A percentile compares a stretch with the other conserved stretches of the same genome.
phyloP scores from a whole-genome alignment of 352 stramenopile species.

The Peronosclerospora sorghi region DNA sequence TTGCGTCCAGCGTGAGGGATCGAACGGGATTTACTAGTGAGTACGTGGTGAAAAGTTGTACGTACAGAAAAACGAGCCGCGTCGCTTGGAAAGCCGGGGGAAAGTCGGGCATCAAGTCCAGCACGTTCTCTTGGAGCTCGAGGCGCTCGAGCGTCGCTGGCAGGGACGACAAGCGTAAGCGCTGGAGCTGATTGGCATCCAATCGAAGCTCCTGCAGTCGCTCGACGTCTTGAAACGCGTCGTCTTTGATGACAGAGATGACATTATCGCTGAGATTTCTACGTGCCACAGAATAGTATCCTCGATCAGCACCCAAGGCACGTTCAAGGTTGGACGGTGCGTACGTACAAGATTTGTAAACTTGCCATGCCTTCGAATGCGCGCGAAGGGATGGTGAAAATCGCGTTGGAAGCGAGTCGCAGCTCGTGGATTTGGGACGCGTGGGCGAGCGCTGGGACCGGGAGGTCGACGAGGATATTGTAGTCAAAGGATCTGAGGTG shows the following conservation, averaged over 20 bases:
- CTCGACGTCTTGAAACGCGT: conserved; percentile 39
- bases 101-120: conserved; percentile 50
- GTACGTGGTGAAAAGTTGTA: too few relatives aligned
- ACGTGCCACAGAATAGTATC: too few relatives aligned
- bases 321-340: too few relatives aligned
- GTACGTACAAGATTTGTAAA: conserved; percentile 36
- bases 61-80: conserved; percentile 37
- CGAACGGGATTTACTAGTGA: too few relatives aligned
- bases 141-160: conserved; percentile 29
- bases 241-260: conserved; percentile 41
- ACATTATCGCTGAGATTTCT: conserved; percentile 65
- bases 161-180: conserved; percentile 27
- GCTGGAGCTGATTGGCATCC: conserved; percentile 37
- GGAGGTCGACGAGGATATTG: conserved; percentile 50
- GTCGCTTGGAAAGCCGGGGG: conserved; percentile 16
- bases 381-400: conserved; percentile 44
- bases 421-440: conserved; percentile 38
- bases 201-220: conserved; percentile 32
- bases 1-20: too few relatives aligned
- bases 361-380: conserved; percentile 45
- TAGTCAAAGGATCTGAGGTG: conserved; percentile 43
- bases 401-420: conserved; percentile 37
- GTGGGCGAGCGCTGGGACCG: conserved; percentile 28
- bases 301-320: too few relatives aligned
- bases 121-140: conserved; percentile 39